Base-by-base conservation (phyloP, 2,329 filamentous ascomycete species). In the Penicillium sp. region DNA sequence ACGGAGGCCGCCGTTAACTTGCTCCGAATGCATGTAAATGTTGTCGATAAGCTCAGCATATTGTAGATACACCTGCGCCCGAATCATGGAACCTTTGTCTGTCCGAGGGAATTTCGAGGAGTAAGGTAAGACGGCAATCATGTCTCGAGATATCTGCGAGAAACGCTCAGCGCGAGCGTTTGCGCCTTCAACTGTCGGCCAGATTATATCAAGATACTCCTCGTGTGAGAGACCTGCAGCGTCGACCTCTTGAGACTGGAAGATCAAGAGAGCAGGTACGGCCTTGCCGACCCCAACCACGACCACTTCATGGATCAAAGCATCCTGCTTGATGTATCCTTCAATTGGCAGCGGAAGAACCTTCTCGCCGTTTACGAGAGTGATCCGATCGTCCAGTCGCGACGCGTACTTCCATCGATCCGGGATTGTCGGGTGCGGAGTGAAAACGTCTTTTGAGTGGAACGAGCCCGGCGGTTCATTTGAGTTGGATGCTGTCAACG, bases 51-150 rank as follows among this genome's bases (percentile, higher is more conserved):
- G 63, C 0, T 66, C 57, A 0, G 63, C 67, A 50, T 79, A 81
- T 2, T 66, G 60, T 13, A 67, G 63, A 60, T 81, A 81, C 6
- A 79, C 74, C 7, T 75, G 74, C 5, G 73, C 71, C 4, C 80
- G 74, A 27, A 82, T 82, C 50, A 80, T 71, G 0, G 75, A 80
- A 1, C 77, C 77, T 58, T 83, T 83, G 48, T 82, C 81, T 0
- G 80, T 82, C 2, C 68, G 65, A 0, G 80, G 78, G 42, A 76
- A 81, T 0, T 69, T 58, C 0, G 66, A 58, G 14, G 70, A 69
- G 6, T 51, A 52, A 2, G 69, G 63, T 3, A 77, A 48, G 2
- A 70, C 56, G 7, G 62, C 58, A 20, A 77, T 62, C 64, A 75
- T 71, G 20, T 76, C 74, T n/a, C 64, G 65, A 1, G 74, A 65